Evolutionary conservation across 2,329 filamentous ascomycete genomes (phyloP), one percentile per base, ranked within the genome.

Genomic region (Aspergillus viridinutans): DNA sequence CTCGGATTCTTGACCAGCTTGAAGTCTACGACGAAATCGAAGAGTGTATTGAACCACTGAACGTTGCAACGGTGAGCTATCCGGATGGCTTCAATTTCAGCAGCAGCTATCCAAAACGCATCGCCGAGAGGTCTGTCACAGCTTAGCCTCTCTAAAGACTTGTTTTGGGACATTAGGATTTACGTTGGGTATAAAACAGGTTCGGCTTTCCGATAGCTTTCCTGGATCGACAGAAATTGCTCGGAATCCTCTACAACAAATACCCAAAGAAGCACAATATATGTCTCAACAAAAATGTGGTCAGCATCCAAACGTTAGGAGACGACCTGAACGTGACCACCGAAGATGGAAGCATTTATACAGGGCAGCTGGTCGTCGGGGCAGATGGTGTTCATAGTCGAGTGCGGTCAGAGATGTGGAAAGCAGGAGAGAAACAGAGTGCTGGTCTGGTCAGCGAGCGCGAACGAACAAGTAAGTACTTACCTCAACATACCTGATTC

Each of bases 1-100:
- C 69, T 5, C 72, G 78, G 0, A 76, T 83, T 2, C 63, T 83
- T 0, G 80, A 83, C 53, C 82, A 85, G 64, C 60, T 84, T 0
- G 80, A 77, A 0, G 56, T 73, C 20, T 77, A 62, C 42, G 67
- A 74, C 9, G 59, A 63, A 10, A 58, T 74, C n/a, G 40, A 67
- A 14, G 47, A 56, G 10, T 54, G 71, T 4, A 65, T 67, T 5
- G 61, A 67, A 35, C 58, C 60, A 32, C 50, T 57, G 17, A 32
- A 54, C n/a, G 14, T 5, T 1, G 17, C 38, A 7, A 48, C 45
- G 28, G 26, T 53, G 7, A 28, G 14, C n/a, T 56, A 53, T n/a
- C 53, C 48, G 4, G 60, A 50, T 51, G 53, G 56, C 1, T 51
- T 35, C 32, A 17, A 9, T 2, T 53, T 54, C n/a, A 52, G 45